Evolutionary conservation across 2,329 filamentous ascomycete species (phyloP), one percentile per base, ranked within the genome.

Genomic region (Fonsecaea pedrosoi): DNA sequence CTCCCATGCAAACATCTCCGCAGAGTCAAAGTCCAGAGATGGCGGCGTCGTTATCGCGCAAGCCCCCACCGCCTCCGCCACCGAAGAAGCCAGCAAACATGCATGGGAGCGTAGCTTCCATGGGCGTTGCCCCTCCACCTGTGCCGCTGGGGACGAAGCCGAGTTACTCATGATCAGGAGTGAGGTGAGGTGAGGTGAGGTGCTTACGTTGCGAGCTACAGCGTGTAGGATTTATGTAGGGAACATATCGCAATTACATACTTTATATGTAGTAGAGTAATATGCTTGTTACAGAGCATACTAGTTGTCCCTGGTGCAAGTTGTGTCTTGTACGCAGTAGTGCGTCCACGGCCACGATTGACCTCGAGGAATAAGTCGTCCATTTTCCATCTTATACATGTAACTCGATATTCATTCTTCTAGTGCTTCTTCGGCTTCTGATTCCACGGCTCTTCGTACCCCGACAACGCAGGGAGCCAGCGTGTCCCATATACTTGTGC

Each of bases 81-180:
- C 81, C 82, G 38, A 87, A 87, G 78, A 87, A 84, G 73, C 80
- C 80, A 53, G 80, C 68, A 18, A 69, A 79, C 38, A 75, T 86
- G 66, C 77, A 80, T n/a, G 77, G 77, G 8, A 74, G 73, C 34
- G 72, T 76, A 48, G 65, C 68, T 32, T 66, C 58, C 45, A 72
- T 75, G 30, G 73, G 73, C 25, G 76, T 77, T 15, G 68, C 75
- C 12, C 71, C 77, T 1, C 86, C 87, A 12, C 87, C 87, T 2
- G 75, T 89, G 18, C 86, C 86, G 0, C 71, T 87, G 68, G 78
- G 77, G 18, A 88, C 85, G 64, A 89, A 88, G 74, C 87, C 87
- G 13, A 70, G 67, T 62, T 74, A 67, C 42, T 59, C 62, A 53
- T 65, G 53, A 59, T 48, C 35, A 55, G 50, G n/a, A 8, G 45